Conservation (phyloP, 306 rosid species). For the Quercus gilva region DNA sequence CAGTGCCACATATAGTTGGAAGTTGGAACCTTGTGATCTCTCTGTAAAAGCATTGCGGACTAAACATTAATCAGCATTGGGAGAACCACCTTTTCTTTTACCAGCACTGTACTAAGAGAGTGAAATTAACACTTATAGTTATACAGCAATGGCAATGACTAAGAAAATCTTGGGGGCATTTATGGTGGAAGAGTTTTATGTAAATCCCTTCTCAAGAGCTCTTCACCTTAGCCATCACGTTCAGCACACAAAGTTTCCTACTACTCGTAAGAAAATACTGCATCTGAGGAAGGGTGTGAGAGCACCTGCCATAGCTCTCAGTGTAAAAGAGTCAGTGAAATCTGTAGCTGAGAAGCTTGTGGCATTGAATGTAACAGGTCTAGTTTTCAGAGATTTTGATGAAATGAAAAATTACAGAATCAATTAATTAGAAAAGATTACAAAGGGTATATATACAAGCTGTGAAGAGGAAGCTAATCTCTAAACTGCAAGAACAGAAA, state of each 20-base stretch:
- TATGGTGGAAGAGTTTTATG: not conserved
- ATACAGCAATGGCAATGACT: not conserved
- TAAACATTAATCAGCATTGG: not conserved
- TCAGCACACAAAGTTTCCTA: not conserved
- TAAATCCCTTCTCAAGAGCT: not conserved
- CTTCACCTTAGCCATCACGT: not conserved
- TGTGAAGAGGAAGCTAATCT: too few relatives aligned
- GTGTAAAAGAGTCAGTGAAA: not conserved
- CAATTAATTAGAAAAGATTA: too few relatives aligned
- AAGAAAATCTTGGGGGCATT: not conserved
- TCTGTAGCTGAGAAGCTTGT: not conserved
- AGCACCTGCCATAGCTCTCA: constrained; percentile 1
- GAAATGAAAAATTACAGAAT: too few relatives aligned
- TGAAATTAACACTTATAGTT: not conserved
- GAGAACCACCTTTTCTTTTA: not conserved
- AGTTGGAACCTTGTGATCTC: too few relatives aligned
- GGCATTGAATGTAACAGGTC: constrained; percentile 12
- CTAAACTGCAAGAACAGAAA: too few relatives aligned
- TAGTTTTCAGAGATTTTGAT: not conserved
- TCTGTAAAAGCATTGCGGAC: too few relatives aligned
- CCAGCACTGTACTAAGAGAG: not conserved
- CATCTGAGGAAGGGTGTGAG: constrained; percentile 7
- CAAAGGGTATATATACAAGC: too few relatives aligned
- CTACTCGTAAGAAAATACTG: not conserved
- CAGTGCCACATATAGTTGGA: too few relatives aligned